Evolutionary conservation across 208 protist species (phyloP), one percentile per base, ranked within the genome.

Genomic region (Crithidia expoeki): DNA sequence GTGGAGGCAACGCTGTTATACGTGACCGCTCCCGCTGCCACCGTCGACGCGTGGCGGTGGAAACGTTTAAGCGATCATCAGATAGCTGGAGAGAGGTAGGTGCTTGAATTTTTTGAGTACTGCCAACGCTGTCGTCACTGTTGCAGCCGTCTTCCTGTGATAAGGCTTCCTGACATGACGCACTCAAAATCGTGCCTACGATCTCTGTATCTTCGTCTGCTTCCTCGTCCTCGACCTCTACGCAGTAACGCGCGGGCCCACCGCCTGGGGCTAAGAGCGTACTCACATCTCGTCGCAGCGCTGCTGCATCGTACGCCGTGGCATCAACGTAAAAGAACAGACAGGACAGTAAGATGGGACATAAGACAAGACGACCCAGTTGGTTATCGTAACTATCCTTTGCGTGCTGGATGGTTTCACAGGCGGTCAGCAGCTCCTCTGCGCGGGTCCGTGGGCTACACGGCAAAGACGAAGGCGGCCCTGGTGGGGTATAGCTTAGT

Each of bases 281-380:
- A 2, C 62, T 30, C 32, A 81, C 38, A 30, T 79, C 63, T 19
- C 53, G 62, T 17, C 57, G 67, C 10, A 84, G 50, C 36, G 59
- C 34, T 9, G 34, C 34, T 19, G 34, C 42, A 11, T 79, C 78
- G 55, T 72, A 73, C 9, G 68, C 65, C 34, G 53, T 55, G 2
- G 60, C 42, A 52, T 81, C 66, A 7, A 74, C 16, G 55, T 87
- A 81, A 57, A 69, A 79, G 23, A 32, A 19, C 16, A 84, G 63
- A 56, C 73, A 81, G 1, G 74, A 59, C 50, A 79, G 70, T 17
- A 87, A 49, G 4, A 77, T 14, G 1, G 74, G 68, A 5, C 57
- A 65, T 0, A 83, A 44, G 5, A 84, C 61, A 23, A 49, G 57
- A n/a, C 58, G 27, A 3, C 49, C 53, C 17, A 83, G 51, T 3